Conservation (phyloP, 148 eudicot species). For the Amaranthus cruentus region DNA sequence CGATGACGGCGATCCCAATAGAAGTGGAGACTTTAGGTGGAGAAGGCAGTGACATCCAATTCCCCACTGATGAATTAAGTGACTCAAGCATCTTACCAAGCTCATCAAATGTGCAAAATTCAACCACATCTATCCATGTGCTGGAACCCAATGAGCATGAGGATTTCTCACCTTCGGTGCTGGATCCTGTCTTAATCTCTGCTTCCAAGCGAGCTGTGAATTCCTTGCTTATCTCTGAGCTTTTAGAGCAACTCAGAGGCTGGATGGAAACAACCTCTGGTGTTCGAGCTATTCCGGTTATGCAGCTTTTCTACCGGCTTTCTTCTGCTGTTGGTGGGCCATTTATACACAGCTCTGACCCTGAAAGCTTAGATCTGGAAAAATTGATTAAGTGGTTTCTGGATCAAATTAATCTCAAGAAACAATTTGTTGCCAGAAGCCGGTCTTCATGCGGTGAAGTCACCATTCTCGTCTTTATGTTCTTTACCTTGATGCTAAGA, state of each 20-base stretch:
- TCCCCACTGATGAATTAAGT: constrained; percentile 58
- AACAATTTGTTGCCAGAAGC: constrained; percentile 60
- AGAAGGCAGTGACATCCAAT: constrained; percentile 79
- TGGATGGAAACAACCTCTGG: constrained; percentile 97
- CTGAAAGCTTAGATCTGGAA: constrained; percentile 84
- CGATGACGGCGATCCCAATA: constrained; percentile 94
- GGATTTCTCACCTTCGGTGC: constrained; percentile 60
- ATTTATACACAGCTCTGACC: constrained; percentile 67
- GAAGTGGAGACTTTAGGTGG: constrained; percentile 84
- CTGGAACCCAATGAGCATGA: constrained; percentile 72
- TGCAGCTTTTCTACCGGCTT: constrained; percentile 91
- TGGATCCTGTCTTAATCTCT: constrained; percentile 90
- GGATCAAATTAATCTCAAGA: constrained; percentile 68
- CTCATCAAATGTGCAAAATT: constrained; percentile 49
- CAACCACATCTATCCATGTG: constrained; percentile 75
- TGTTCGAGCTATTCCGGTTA: constrained; percentile 80
- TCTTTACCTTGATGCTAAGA: constrained; percentile 92
- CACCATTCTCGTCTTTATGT: constrained; percentile 86
- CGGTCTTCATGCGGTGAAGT: constrained; percentile 88
- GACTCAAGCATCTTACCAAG: constrained; percentile 53
- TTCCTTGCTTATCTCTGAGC: constrained; percentile 85
- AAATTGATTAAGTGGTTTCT: constrained; percentile 87
- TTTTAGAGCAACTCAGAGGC: constrained; percentile 78
- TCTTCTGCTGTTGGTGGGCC: constrained; percentile 99
- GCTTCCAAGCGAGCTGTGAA: constrained; percentile 96